Base-by-base conservation (phyloP, 768 basidiomycete genomes). In the Strobilomyces dryophilus region DNA sequence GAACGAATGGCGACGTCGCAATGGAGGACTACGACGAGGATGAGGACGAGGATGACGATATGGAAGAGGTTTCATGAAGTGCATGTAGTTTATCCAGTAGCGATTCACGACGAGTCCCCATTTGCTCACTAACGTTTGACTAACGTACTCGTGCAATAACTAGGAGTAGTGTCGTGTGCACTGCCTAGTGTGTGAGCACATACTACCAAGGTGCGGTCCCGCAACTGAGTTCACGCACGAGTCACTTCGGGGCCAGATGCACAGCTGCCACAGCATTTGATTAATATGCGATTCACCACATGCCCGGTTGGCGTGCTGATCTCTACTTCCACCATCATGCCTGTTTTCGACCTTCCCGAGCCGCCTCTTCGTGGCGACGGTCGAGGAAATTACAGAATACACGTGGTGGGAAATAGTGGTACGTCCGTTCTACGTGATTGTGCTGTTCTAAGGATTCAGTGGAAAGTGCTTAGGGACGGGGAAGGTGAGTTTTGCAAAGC, bases 31-130 rank as follows among this genome's bases (percentile, higher is more conserved):
- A 61, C 29, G 69, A 68, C 8, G 84, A 83, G 31, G 77, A 73
- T 8, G 76, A 73, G 0, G 77, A 81, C 15, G 78, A 79, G 1
- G 78, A 80, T 18, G 80, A 81, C 3, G 79, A 79, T 50, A 88
- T 88, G 85, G 87, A 88, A 64, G 84, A 87, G 60, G 77, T 87
- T 20, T 83, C 83, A 59, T 84, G 61, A 72, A 20, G 32, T 45
- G 29, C 47, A 29, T 32, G 20, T 35, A 34, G 36, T 18, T 27
- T 9, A 17, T 26, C 24, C 24, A 24, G 24, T 24, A 27, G 24
- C 1, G 27, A 10, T 44, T 18, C 18, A 27, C 12, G 40, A 24
- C 5, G 21, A 41, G 21, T 27, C 41, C 20, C 12, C 41, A 54
- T 37, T 18, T 37, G 9, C 17, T 37, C 35, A 17, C n/a, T 37